Evolutionary conservation across 345 rosid species (phyloP).

Genomic region (Lepidium aucheri): DNA sequence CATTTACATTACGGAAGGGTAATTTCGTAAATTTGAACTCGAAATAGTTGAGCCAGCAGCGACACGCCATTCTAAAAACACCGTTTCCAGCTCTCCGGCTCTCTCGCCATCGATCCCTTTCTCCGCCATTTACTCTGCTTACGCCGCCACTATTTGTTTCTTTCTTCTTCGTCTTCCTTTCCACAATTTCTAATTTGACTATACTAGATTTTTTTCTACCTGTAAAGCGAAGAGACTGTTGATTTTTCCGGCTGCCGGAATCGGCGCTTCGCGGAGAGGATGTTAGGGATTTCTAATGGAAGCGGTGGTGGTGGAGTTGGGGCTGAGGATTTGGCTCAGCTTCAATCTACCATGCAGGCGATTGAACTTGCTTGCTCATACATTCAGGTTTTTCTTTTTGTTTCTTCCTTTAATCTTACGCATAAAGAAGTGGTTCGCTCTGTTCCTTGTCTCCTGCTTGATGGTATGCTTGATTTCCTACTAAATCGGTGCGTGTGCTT

Average conservation of each 20-base stretch:
- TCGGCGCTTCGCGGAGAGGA: constrained; percentile 12
- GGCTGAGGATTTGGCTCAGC: constrained; percentile 49
- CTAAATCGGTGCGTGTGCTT: constrained; percentile 1
- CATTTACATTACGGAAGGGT: neutral
- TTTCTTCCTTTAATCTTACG: constrained; percentile 1
- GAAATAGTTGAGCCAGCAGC: neutral
- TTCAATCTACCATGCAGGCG: constrained; percentile 85
- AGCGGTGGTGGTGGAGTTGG: constrained; percentile 27
- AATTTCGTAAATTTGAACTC: constrained; percentile 2
- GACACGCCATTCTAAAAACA: neutral
- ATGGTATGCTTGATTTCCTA: constrained; percentile 11
- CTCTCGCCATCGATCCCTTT: constrained; percentile 26
- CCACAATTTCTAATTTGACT: neutral
- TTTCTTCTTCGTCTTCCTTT: neutral
- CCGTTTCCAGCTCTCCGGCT: constrained; percentile 15
- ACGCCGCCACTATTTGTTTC: constrained; percentile 21
- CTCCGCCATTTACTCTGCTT: constrained; percentile 22
- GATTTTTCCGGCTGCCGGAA: constrained; percentile 11
- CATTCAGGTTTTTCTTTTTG: constrained; percentile 54
- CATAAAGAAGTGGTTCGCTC: neutral
- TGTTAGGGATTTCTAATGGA: constrained; percentile 47
- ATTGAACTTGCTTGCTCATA: constrained; percentile 92
- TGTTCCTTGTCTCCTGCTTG: neutral
- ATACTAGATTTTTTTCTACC: neutral
- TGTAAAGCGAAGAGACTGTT: neutral